phyloP scores from a whole-genome alignment of 192 early-diverging fungal species.

The Thamnidium elegans region DNA sequence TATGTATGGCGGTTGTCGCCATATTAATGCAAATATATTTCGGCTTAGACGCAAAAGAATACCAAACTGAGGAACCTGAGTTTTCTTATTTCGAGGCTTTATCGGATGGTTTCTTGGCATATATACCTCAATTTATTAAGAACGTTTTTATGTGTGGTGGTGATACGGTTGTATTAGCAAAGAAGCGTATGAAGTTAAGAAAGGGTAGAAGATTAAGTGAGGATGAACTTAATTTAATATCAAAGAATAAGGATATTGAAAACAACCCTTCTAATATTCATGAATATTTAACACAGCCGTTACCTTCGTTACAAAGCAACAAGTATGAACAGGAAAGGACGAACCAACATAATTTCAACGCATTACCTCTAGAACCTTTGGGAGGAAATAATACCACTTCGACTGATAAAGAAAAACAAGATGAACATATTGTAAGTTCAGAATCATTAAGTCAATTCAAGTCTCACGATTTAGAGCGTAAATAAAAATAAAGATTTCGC shows the following conservation, averaged over 20 bases:
- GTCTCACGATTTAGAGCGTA: neutral
- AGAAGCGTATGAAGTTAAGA: slow-evolving; percentile 26
- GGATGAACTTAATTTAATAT: slow-evolving; percentile 14
- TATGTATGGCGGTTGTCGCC: slow-evolving; percentile 25
- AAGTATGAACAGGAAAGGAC: neutral
- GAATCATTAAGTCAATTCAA: neutral
- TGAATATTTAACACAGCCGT: neutral
- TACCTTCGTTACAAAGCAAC: neutral
- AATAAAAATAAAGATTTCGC: too few species aligned
- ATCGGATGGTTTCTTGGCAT: slow-evolving; percentile 24
- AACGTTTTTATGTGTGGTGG: slow-evolving; percentile 24
- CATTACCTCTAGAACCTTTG: slow-evolving; percentile 17
- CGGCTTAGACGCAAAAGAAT: slow-evolving; percentile 19
- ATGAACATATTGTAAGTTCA: neutral
- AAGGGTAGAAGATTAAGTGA: slow-evolving; percentile 18
- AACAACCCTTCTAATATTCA: neutral
- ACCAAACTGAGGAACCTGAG: slow-evolving; percentile 16
- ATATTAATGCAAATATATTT: slow-evolving; percentile 32
- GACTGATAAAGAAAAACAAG: neutral
- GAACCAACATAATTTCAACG: slow-evolving; percentile 10
- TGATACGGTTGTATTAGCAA: slow-evolving; percentile 24
- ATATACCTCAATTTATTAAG: slow-evolving; percentile 31
- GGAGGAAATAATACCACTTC: neutral
- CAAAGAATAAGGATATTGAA: neutral
- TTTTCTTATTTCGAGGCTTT: slow-evolving; percentile 16